Evolutionary conservation across 805 yeast genomes (phyloP), one percentile per base, ranked within the genome.

Genomic region (Maudiozyma pseudohumilis): DNA sequence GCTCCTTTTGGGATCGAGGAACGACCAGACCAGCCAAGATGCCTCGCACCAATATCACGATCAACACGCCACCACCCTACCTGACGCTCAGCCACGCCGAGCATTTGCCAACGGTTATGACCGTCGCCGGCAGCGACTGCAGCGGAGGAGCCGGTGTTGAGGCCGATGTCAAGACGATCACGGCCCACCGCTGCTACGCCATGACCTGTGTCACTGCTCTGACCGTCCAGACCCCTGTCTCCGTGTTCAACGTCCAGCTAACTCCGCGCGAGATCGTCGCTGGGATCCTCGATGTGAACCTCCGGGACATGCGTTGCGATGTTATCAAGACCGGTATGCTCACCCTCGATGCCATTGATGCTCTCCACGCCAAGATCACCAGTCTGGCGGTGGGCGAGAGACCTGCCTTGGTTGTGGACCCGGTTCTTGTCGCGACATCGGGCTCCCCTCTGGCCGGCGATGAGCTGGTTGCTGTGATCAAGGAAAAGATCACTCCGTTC

Each of bases 71-170:
- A 10, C 60, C 60, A 15, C 61, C 61, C 25, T 56, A 56, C 32
- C 36, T 53, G 26, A 43, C 49, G 4, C 36, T 53, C 17, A 35
- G 42, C 29, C 45, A 27, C 43, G 48, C 24, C 46, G 62, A 40
- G 52, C 56, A 40, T 13, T 37, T 67, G 18, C 65, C 68, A 3
- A 61, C 63, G 1, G 72, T 71, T 1, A 46, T 71, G 39, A 66
- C 71, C 0, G 59, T 70, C 31, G 86, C 86, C 2, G 94, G 94
- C 0, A 79, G 89, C 0, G 95, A 85, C 54, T 72, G 78, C 31
- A 79, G 89, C 9, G 95, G 95, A 2, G 95, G 95, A 3, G 95
- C 95, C 2, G 95, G 95, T 3, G 77, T 85, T 35, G 95, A 85
- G 56, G 95, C 95, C 1, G 95, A 85, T 54, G 54, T 85, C 27